Base-by-base conservation (phyloP, 441 rosid genomes). In the Bocquillonia castaneifolia region DNA sequence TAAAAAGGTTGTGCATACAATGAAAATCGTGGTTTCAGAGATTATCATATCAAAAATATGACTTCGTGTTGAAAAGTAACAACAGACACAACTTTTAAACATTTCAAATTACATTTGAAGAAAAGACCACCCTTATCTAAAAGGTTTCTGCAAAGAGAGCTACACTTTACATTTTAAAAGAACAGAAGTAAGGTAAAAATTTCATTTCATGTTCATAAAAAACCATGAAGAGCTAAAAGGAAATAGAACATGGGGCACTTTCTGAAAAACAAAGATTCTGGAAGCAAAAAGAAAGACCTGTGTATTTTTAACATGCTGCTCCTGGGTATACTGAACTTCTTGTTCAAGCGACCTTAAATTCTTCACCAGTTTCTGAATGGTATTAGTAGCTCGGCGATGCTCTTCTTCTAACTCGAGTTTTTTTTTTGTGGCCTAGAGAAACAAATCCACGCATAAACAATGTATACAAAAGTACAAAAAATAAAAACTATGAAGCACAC, bases 251-350 rank as follows among this genome's bases (percentile, higher is more conserved):
- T 17, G 7, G 2, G 10, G 34, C 12, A 47, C 6, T 10, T 6
- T 12, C 0, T n/a, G n/a, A 10, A 37, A 22, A 32, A 28, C 20
- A 53, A 0, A 10, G 48, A 29, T 34, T 20, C 3, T 52, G 29
- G 44, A 40, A 63, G 59, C 55, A 62, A 63, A 66, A n/a, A 72
- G 71, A 70, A 75, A 73, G 48, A 95, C 99, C 99, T 95, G 98
- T 50, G 99, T 88, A 76, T 78, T 83, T 82, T 72, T 85, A 64
- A 77, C 61, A 57, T 88, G 84, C 67, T 84, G 91, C 63, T 92
- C 95, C 57, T 83, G 86, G 78, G 90, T 83, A 74, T 90, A 96
- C 62, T 51, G 81, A 71, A 77, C 83, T 82, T 95, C 92, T 59
- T 72, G 81, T 75, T 90, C 89, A 80, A 90, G 88, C 66, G 51